phyloP scores from a whole-genome alignment of 2,329 filamentous ascomycete genomes.

The Aquanectria penicillioides region DNA sequence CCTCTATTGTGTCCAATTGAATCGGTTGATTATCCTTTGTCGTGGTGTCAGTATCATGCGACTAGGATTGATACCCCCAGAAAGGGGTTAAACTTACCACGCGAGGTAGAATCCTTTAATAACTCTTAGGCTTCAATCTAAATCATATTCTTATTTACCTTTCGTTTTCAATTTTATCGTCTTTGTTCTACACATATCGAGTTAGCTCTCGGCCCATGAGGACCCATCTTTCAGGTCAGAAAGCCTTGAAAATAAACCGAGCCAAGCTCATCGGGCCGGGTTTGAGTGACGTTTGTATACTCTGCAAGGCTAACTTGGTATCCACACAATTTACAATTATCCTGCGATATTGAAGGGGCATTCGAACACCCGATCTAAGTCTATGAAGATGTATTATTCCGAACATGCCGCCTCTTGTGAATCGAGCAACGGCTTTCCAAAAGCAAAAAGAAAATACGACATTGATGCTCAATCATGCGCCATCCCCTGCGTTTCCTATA shows the following conservation, averaged over 20 bases:
- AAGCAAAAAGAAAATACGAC: neutral
- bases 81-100: neutral
- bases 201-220: no score
- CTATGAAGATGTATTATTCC: no score
- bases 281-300: no score
- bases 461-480: neutral
- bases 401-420: no score
- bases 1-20: neutral
- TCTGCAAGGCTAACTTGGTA: no score
- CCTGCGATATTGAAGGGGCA: no score
- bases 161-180: neutral
- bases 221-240: neutral
- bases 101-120: neutral
- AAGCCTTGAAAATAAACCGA: no score
- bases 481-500: neutral
- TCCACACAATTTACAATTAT: no score
- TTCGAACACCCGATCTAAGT: no score
- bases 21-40: conserved; percentile 15
- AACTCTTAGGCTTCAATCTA: neutral
- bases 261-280: no score
- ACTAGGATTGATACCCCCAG: neutral
- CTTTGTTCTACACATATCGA: no score
- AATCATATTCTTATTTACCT: neutral
- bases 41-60: conserved; percentile 18
- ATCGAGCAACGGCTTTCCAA: no score